These are phyloP conservation scores for Beauveria sp. DNA, from an alignment of 2,329 filamentous ascomycete species.

Conservation along the genomic window DNA sequence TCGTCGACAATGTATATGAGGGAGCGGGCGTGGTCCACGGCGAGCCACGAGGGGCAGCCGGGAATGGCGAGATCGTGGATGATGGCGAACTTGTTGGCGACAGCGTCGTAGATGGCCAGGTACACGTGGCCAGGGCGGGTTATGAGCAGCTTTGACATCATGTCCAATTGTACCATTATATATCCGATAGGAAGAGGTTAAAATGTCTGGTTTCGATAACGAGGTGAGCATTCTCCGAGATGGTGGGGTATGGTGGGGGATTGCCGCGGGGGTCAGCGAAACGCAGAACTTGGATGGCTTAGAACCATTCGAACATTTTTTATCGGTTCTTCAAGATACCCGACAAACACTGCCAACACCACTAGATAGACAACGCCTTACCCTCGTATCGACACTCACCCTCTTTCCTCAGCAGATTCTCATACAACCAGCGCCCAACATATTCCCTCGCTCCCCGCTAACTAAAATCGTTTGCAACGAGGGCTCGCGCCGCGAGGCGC, in stretches of 20 bases:
- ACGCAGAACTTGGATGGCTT: neutral
- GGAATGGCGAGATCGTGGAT: slow-evolving; percentile 24
- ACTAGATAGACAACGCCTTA: slow-evolving; percentile 24
- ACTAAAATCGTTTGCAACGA: no score
- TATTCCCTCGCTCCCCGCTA: slow-evolving; percentile 22
- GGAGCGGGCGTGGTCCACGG: slow-evolving; percentile 27
- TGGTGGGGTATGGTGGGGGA: neutral
- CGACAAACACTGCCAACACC: slow-evolving; percentile 14
- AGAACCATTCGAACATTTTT: slow-evolving; percentile 13
- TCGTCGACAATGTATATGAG: slow-evolving; percentile 41
- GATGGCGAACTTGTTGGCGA: slow-evolving; percentile 26
- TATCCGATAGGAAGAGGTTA: neutral
- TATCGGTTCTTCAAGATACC: neutral
- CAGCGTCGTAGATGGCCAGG: slow-evolving; percentile 33
- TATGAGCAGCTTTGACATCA: slow-evolving; percentile 28
- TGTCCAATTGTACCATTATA: neutral
- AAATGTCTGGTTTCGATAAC: neutral
- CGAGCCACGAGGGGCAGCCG: slow-evolving; percentile 39
- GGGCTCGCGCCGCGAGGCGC: no score
- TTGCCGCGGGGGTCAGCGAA: neutral
- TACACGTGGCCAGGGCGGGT: slow-evolving; percentile 33
- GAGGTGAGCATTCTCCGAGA: neutral
- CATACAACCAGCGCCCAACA: slow-evolving; percentile 34
- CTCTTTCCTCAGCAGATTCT: slow-evolving; percentile 23
- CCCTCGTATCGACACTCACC: slow-evolving; percentile 17